Evolutionary conservation across 1,284 basidiomycete genomes (phyloP).

Genomic region (Polyporus tsugae): DNA sequence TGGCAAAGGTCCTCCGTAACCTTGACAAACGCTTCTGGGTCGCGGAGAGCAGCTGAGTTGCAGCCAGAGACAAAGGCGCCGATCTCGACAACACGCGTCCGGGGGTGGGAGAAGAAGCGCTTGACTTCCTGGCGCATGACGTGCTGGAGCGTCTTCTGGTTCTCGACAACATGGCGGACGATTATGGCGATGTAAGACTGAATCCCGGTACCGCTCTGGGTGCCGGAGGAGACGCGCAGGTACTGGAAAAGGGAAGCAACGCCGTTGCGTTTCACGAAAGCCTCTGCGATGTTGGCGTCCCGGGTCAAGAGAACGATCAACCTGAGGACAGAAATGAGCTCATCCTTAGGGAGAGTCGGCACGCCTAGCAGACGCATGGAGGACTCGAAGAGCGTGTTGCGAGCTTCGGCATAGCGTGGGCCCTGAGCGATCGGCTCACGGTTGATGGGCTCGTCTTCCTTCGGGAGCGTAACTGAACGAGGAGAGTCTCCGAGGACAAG

Average conservation of each 20-base stretch:
- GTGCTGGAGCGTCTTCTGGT: constrained; percentile 66
- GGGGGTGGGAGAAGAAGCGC: constrained; percentile 76
- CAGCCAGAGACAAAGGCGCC: constrained; percentile 80
- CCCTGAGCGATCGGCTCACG: constrained; percentile 61
- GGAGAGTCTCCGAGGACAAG: constrained; percentile 82
- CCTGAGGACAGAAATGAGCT: constrained; percentile 81
- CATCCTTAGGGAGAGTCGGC: constrained; percentile 74
- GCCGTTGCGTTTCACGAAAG: constrained; percentile 73
- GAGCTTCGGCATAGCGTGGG: constrained; percentile 68
- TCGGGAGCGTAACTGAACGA: constrained; percentile 65
- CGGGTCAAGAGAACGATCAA: constrained; percentile 86
- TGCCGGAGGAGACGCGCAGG: constrained; percentile 60
- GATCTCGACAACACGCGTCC: constrained; percentile 77
- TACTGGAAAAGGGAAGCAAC: constrained; percentile 72
- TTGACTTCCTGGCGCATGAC: constrained; percentile 88
- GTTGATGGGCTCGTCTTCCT: constrained; percentile 70
- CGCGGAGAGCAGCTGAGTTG: constrained; percentile 84
- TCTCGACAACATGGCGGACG: constrained; percentile 91
- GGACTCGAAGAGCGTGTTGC: constrained; percentile 74
- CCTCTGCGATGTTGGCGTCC: constrained; percentile 63
- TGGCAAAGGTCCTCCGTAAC: constrained; percentile 77
- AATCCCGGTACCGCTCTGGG: constrained; percentile 63
- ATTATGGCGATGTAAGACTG: constrained; percentile 90
- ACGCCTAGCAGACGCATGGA: constrained; percentile 73
- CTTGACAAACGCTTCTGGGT: constrained; percentile 82